A percentile compares a stretch with the other conserved stretches of the same genome.
These are phyloP conservation scores for Lignosus rhinocerotis DNA, from an alignment of 1,284 basidiomycete species.

Conservation along the genomic window DNA sequence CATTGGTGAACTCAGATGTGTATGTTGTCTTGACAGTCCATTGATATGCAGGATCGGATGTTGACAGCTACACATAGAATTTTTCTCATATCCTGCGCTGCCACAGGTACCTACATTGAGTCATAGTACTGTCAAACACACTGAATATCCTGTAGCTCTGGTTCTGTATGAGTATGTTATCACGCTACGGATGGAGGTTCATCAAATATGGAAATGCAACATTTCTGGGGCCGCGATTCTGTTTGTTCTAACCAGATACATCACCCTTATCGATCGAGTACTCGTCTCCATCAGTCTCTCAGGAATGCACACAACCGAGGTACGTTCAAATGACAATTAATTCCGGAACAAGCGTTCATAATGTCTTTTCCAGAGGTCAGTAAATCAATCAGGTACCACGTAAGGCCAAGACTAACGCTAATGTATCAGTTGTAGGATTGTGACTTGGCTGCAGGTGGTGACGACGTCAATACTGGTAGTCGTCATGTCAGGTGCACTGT, in stretches of 20 bases:
- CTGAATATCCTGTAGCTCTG: conserved; percentile 4
- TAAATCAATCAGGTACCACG: no score
- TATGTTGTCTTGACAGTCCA: not conserved
- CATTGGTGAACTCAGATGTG: conserved; percentile 9
- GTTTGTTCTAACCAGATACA: conserved; percentile 20
- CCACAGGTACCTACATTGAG: conserved; percentile 1
- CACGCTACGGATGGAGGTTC: conserved; percentile 16
- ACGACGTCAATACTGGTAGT: conserved; percentile 7
- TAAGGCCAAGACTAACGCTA: not conserved
- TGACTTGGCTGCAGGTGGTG: conserved; percentile 16
- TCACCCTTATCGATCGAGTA: conserved; percentile 15
- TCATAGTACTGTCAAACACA: not conserved
- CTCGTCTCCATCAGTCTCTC: conserved; percentile 11
- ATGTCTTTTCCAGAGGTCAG: not conserved
- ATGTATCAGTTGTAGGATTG: conserved; percentile 1
- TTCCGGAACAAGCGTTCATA: not conserved
- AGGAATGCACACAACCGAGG: conserved; percentile 5
- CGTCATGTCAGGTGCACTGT: conserved; percentile 16
- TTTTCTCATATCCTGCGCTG: conserved; percentile 13
- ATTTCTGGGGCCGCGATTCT: conserved; percentile 10
- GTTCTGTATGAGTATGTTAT: conserved; percentile 19
- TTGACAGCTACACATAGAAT: not conserved
- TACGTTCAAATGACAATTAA: not conserved
- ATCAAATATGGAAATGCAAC: conserved; percentile 18
- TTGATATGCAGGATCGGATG: no score